phyloP scores from a whole-genome alignment of 2,329 filamentous ascomycete genomes.

The Aspergillus pseudoglaucus region DNA sequence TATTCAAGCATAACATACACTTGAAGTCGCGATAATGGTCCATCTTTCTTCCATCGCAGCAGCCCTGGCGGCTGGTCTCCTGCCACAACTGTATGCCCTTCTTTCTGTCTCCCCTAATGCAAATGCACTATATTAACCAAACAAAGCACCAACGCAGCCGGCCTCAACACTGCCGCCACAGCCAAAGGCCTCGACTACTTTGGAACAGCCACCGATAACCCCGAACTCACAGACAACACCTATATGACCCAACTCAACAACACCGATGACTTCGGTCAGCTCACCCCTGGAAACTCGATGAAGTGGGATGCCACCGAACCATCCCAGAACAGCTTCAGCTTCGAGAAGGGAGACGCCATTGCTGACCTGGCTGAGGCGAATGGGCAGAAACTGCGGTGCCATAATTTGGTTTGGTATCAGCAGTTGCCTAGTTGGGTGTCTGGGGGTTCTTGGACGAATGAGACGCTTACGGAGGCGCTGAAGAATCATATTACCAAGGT shows the following conservation, averaged over 20 bases:
- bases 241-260: slow-evolving; percentile 55
- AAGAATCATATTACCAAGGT: slow-evolving; percentile 40
- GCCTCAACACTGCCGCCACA: slow-evolving; percentile 37
- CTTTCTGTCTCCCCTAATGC: background rate
- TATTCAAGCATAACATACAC: background rate
- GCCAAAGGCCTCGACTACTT: slow-evolving; percentile 52
- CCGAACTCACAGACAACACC: slow-evolving; percentile 46
- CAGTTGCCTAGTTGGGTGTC: slow-evolving; percentile 48
- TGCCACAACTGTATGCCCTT: slow-evolving; percentile 2
- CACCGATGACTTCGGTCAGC: slow-evolving; percentile 56
- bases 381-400: slow-evolving; percentile 53
- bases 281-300: slow-evolving; percentile 59
- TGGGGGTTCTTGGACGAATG: slow-evolving; percentile 50
- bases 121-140: background rate
- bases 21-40: background rate
- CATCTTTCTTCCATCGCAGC: background rate
- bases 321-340: slow-evolving; percentile 51
- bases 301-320: slow-evolving; percentile 61
- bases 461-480: slow-evolving; percentile 51
- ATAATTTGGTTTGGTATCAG: slow-evolving; percentile 50
- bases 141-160: slow-evolving; percentile 14
- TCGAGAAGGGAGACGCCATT: slow-evolving; percentile 48
- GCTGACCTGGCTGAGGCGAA: slow-evolving; percentile 34
- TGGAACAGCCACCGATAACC: slow-evolving; percentile 54
- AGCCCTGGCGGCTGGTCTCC: slow-evolving; percentile 1